Evolutionary conservation across 176 grass and related monocot species (phyloP).

Genomic region (Zoysia pacifica): DNA sequence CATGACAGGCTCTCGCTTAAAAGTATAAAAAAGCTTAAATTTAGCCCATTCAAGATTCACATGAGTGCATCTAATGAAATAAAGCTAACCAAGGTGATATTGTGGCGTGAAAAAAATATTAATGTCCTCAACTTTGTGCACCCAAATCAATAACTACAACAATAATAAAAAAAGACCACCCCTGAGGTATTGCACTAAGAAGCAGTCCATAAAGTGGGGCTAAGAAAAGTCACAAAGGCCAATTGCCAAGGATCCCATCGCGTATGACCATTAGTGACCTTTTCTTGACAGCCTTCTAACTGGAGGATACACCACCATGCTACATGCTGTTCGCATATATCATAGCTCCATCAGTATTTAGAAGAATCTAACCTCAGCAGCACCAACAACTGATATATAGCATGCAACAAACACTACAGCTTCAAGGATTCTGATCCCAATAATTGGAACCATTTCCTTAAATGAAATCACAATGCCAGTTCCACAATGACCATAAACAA

Average conservation of each 20-base stretch:
- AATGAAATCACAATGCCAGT: neutral
- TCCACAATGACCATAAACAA: neutral
- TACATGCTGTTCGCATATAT: neutral
- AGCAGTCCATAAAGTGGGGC: neutral
- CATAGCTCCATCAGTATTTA: neutral
- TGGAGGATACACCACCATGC: neutral
- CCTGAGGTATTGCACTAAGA: neutral
- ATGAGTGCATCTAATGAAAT: conserved; percentile 8
- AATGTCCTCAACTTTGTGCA: neutral
- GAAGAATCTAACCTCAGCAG: neutral
- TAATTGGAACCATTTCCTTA: neutral
- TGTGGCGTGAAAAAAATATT: neutral
- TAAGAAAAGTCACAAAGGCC: neutral
- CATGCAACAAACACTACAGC: neutral
- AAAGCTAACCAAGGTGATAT: neutral
- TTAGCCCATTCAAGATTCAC: neutral
- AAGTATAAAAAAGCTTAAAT: neutral
- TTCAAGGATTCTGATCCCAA: neutral
- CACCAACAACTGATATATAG: neutral
- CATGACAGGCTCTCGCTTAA: neutral
- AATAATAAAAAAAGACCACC: neutral
- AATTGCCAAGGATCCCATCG: neutral
- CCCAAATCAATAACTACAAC: conserved; percentile 1
- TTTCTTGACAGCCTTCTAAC: neutral
- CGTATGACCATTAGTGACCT: neutral